Percentiles rank a stretch among this genome's conserved stretches.
phyloP scores from a whole-genome alignment of 2,329 filamentous ascomycete species.

The Lasiodiplodia citricola region DNA sequence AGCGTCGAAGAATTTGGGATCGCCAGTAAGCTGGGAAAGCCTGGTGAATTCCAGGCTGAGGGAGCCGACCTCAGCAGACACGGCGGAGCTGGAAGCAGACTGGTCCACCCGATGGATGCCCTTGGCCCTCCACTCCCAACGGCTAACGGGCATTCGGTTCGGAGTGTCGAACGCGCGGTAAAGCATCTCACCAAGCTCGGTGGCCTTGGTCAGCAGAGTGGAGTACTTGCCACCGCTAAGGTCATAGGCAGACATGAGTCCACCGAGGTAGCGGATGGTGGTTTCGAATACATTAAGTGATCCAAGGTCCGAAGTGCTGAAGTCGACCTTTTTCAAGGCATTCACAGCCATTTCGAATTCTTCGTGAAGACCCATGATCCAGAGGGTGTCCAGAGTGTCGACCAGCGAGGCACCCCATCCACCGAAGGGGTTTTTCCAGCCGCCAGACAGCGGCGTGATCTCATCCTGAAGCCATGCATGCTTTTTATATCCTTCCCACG shows the following conservation, averaged over 20 bases:
- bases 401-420: constrained; percentile 65
- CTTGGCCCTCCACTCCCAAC: constrained; percentile 47
- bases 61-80: constrained; percentile 46
- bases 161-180: constrained; percentile 52
- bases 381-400: constrained; percentile 65
- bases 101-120: constrained; percentile 32
- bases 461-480: constrained; percentile 62
- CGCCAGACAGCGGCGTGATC: constrained; percentile 55
- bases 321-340: constrained; percentile 61
- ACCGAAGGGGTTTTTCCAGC: constrained; percentile 56
- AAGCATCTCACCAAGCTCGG: constrained; percentile 50
- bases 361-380: constrained; percentile 64
- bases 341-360: constrained; percentile 62
- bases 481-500: constrained; percentile 58
- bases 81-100: constrained; percentile 36
- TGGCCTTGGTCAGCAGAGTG: constrained; percentile 46
- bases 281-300: constrained; percentile 48
- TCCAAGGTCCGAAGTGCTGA: constrained; percentile 48
- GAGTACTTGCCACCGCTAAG: constrained; percentile 42
- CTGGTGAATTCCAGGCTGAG: constrained; percentile 47
- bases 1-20: constrained; percentile 47
- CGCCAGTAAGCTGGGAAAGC: constrained; percentile 44
- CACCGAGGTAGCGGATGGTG: constrained; percentile 47
- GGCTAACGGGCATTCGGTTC: constrained; percentile 47
- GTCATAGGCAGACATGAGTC: constrained; percentile 46